Percentiles rank a stretch among this genome's conserved stretches.
Conservation (phyloP, 1,284 basidiomycete genomes). For the Leccinum pachyderme region DNA sequence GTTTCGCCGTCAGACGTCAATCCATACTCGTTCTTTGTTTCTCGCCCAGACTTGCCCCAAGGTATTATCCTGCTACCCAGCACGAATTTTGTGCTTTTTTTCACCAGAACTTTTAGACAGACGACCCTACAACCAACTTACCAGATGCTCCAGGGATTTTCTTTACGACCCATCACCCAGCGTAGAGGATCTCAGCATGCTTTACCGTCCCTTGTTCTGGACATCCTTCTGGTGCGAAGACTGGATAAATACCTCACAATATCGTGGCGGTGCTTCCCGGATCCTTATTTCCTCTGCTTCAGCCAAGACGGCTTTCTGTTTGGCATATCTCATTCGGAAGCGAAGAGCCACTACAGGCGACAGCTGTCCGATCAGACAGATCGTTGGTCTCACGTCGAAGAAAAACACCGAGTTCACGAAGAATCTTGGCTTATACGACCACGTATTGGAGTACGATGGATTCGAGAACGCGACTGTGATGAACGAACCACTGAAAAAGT, state of each 20-base stretch:
- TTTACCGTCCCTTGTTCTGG: slow-evolving; percentile 68
- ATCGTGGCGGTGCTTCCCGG: slow-evolving; percentile 42
- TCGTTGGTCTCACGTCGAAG: slow-evolving; percentile 59
- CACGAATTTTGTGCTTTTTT: neutral
- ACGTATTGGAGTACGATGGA: slow-evolving; percentile 49
- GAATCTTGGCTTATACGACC: slow-evolving; percentile 51
- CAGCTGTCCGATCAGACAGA: slow-evolving; percentile 15
- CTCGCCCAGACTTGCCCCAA: slow-evolving; percentile 54
- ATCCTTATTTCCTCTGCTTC: slow-evolving; percentile 64
- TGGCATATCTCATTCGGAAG: slow-evolving; percentile 51
- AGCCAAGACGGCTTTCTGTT: slow-evolving; percentile 63
- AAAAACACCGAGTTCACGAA: slow-evolving; percentile 54
- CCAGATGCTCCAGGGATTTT: slow-evolving; percentile 53
- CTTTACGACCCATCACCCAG: slow-evolving; percentile 46
- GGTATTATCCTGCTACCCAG: slow-evolving; percentile 37
- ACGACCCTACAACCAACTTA: slow-evolving; percentile 62
- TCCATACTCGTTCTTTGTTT: slow-evolving; percentile 51
- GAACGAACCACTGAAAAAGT: slow-evolving; percentile 31
- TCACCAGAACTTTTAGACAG: slow-evolving; percentile 42
- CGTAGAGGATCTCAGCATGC: slow-evolving; percentile 60
- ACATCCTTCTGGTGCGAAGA: slow-evolving; percentile 70
- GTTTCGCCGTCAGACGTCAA: slow-evolving; percentile 50
- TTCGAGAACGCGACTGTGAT: slow-evolving; percentile 35
- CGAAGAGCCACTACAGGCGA: slow-evolving; percentile 28
- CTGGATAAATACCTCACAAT: slow-evolving; percentile 50